Conservation (phyloP, 2,329 filamentous ascomycete species). For the Beauveria pseudobassiana region DNA sequence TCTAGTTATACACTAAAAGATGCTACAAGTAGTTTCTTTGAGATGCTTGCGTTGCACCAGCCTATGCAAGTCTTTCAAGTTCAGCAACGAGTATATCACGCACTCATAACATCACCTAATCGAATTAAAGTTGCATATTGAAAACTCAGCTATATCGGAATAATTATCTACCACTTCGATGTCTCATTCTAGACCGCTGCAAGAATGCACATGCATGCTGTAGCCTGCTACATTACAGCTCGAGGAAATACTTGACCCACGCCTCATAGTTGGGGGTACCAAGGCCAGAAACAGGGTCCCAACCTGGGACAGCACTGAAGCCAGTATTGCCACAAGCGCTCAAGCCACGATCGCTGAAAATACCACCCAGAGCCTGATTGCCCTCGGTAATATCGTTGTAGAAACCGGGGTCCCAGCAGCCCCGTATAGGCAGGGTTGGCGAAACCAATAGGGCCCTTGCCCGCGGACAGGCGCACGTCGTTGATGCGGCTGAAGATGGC, state of each 20-base stretch:
- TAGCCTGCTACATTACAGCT: neutral
- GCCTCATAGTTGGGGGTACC: slow-evolving; percentile 13
- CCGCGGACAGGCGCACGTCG: slow-evolving; percentile 14
- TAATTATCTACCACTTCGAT: too few species aligned
- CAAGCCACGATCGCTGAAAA: slow-evolving; percentile 11
- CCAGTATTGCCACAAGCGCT: slow-evolving; percentile 17
- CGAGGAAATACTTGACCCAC: slow-evolving; percentile 1
- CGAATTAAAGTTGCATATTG: too few species aligned
- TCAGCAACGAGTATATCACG: too few species aligned
- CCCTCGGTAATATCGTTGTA: slow-evolving; percentile 20
- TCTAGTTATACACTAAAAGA: too few species aligned
- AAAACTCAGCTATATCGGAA: too few species aligned
- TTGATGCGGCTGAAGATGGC: slow-evolving; percentile 17
- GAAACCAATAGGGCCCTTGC: slow-evolving; percentile 32
- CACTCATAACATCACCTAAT: too few species aligned
- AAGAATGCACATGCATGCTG: too few species aligned
- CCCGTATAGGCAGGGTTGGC: slow-evolving; percentile 12
- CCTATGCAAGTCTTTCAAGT: too few species aligned
- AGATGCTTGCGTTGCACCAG: too few species aligned
- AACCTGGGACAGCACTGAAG: slow-evolving; percentile 19
- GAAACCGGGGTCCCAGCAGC: slow-evolving; percentile 3
- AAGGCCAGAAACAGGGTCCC: slow-evolving; percentile 22
- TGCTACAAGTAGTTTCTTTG: too few species aligned
- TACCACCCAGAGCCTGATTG: slow-evolving; percentile 15
- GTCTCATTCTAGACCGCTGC: too few species aligned